These are phyloP conservation scores for Xylaria sp. DNA, from an alignment of 2,329 filamentous ascomycete species.

Conservation along the genomic window DNA sequence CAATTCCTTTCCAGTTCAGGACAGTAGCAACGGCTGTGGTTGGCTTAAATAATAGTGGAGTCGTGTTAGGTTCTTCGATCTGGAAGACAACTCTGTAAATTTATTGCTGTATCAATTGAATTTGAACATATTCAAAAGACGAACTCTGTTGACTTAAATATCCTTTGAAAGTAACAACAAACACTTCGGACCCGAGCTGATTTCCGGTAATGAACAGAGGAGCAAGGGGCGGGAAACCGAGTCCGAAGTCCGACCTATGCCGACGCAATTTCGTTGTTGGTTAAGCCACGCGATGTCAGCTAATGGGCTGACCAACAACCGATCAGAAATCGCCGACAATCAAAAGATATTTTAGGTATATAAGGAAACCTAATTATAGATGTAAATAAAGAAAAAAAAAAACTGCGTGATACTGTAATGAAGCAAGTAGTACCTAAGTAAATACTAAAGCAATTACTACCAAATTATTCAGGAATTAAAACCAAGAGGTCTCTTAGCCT, in stretches of 20 bases:
- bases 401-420: not conserved
- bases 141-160: constrained; percentile 14
- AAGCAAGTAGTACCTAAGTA: not conserved
- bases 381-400: not conserved
- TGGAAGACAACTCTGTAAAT: not conserved
- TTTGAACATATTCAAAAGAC: not conserved
- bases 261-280: too few species aligned
- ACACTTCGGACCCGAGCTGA: constrained; percentile 25
- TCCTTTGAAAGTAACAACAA: not conserved
- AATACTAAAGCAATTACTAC: not conserved
- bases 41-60: constrained; percentile 14
- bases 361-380: not conserved
- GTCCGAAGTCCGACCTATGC: constrained; percentile 34
- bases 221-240: constrained; percentile 24
- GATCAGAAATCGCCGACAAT: not conserved
- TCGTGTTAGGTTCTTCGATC: not conserved
- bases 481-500: not conserved
- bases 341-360: not conserved
- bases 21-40: constrained; percentile 19
- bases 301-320: constrained; percentile 8
- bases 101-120: not conserved
- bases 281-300: too few species aligned
- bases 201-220: constrained; percentile 20
- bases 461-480: not conserved
- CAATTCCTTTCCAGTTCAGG: constrained; percentile 30